Percentiles rank a stretch among this genome's conserved stretches.
Evolutionary conservation across 108 stramenopile genomes (phyloP).

Genomic region (Cyclotella sp.): DNA sequence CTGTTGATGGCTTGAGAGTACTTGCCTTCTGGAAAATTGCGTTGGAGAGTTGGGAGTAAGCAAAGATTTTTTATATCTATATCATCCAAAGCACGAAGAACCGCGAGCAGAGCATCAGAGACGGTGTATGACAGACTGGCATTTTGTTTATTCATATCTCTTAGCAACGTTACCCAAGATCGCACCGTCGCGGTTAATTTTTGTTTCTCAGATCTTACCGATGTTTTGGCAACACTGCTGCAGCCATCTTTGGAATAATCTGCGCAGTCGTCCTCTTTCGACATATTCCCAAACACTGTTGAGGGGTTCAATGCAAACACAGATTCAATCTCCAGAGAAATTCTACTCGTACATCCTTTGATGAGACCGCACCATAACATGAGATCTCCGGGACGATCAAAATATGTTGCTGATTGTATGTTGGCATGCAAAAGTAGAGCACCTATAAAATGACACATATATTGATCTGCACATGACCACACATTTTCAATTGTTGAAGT

Average conservation of each 20-base stretch:
- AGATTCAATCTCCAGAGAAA: not conserved
- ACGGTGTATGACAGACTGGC: not conserved
- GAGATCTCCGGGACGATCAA: not conserved
- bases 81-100: constrained; percentile 7
- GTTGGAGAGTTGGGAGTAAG: not conserved
- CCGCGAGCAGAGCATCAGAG: not conserved
- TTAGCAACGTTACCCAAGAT: not conserved
- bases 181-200: not conserved
- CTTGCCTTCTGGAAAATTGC: not conserved
- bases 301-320: not conserved
- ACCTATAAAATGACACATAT: not conserved
- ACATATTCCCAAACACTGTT: not conserved
- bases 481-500: not conserved
- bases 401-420: not conserved
- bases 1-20: not conserved
- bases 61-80: not conserved
- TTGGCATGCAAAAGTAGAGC: not conserved
- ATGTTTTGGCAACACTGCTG: not conserved
- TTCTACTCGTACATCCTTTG: not conserved
- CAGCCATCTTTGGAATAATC: no score
- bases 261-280: no score
- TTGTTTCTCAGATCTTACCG: not conserved
- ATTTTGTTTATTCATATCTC: not conserved
- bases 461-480: constrained; percentile 1
- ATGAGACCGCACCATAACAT: not conserved